A percentile compares a stretch with the other conserved stretches of the same genome.
Conservation (phyloP, 495 filamentous ascomycete species). For the Xylaria flabelliformis region DNA sequence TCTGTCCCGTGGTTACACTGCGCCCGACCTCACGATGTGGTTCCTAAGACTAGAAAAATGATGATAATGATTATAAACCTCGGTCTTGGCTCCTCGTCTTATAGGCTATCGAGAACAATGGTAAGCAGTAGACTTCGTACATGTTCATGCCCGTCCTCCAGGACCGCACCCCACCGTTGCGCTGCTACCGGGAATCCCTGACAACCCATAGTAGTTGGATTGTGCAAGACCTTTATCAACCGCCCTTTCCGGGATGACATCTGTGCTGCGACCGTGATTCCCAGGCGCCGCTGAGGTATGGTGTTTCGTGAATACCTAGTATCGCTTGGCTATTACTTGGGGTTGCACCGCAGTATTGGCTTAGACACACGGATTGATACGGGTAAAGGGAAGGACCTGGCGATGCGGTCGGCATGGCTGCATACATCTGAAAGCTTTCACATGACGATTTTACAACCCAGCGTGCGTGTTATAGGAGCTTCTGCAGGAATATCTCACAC, state of each 20-base stretch:
- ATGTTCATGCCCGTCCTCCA: background rate
- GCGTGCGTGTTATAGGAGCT: slow-evolving; percentile 5
- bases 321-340: slow-evolving; percentile 22
- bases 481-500: slow-evolving; percentile 42
- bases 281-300: background rate
- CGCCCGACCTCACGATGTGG: slow-evolving; percentile 8
- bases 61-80: slow-evolving; percentile 9
- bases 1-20: slow-evolving; percentile 25
- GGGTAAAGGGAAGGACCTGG: slow-evolving; percentile 23
- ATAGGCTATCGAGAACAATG: slow-evolving; percentile 12
- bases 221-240: background rate
- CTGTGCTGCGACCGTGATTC: slow-evolving; percentile 1
- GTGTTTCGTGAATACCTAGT: slow-evolving; percentile 17
- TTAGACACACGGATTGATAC: slow-evolving; percentile 6
- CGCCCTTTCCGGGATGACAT: background rate
- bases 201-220: background rate
- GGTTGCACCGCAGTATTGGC: slow-evolving; percentile 25
- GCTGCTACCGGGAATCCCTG: slow-evolving; percentile 9
- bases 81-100: slow-evolving; percentile 9
- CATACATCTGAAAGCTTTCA: slow-evolving; percentile 32
- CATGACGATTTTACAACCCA: slow-evolving; percentile 30
- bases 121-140: slow-evolving; percentile 2
- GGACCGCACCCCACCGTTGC: slow-evolving; percentile 6
- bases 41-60: background rate
- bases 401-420: slow-evolving; percentile 25